Conservation (phyloP, 176 grass and related monocot species). For the Dactylis glomerata region DNA sequence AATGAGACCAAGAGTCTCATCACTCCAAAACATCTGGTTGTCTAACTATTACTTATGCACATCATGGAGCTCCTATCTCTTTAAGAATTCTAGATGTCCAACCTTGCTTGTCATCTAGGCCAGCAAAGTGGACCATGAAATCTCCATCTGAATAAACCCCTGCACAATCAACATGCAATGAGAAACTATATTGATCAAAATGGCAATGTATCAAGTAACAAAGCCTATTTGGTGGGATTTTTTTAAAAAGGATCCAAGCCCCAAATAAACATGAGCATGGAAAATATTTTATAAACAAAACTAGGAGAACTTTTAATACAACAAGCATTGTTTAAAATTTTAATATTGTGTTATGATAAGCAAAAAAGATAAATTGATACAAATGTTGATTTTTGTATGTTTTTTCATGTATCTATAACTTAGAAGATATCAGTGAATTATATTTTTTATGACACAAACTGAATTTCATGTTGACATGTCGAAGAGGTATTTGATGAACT, state of each 20-base stretch:
- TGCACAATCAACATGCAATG: slow-evolving; percentile 14
- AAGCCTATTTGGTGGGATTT: not conserved
- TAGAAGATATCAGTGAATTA: no score
- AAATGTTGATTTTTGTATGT: not conserved
- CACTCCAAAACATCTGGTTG: no score
- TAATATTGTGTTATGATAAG: not conserved
- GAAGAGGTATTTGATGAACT: not conserved
- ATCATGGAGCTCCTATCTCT: slow-evolving; percentile 27
- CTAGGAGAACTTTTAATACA: not conserved
- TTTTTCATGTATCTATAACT: not conserved
- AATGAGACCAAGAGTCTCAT: no score
- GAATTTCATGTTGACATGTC: not conserved
- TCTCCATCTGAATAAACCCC: slow-evolving; percentile 90
- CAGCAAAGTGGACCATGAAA: slow-evolving; percentile 89
- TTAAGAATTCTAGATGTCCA: slow-evolving; percentile 61
- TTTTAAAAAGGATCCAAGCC: not conserved
- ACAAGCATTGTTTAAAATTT: not conserved
- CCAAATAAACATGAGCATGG: not conserved
- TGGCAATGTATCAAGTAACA: not conserved
- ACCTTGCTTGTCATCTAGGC: slow-evolving; percentile 66
- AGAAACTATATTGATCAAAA: not conserved
- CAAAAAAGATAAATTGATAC: not conserved
- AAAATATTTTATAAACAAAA: not conserved
- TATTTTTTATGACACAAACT: no score
- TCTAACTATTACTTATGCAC: slow-evolving; percentile 1